phyloP scores from a whole-genome alignment of 345 rosid genomes.

The Gossypioides kirkii region DNA sequence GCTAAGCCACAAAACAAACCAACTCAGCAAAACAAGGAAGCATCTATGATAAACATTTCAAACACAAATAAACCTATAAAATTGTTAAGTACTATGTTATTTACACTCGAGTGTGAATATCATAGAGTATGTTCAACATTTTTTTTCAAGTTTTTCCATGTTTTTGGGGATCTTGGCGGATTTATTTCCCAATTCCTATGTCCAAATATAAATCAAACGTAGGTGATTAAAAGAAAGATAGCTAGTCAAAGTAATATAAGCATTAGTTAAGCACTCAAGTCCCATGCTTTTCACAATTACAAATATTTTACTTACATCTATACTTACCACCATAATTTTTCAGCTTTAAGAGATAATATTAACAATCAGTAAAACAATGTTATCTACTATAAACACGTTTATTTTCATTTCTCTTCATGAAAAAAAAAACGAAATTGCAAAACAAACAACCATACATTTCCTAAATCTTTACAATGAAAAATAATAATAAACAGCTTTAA shows the following conservation, averaged over 20 bases:
- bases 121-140: too few relatives aligned
- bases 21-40: not conserved
- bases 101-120: too few relatives aligned
- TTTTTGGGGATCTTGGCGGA: not conserved
- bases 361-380: not conserved
- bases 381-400: not conserved
- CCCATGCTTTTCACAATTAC: not conserved
- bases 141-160: too few relatives aligned
- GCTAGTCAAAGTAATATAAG: too few relatives aligned
- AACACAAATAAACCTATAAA: not conserved
- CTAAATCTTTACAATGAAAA: not conserved
- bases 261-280: not conserved
- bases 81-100: not conserved
- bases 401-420: not conserved
- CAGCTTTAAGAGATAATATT: not conserved
- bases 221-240: not conserved
- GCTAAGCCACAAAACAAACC: constrained; percentile 25
- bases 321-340: not conserved
- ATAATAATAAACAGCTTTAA: not conserved
- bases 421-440: not conserved
- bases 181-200: not conserved
- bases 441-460: not conserved
- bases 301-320: not conserved
- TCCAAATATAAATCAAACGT: not conserved
- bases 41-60: not conserved